Percentiles rank a stretch among this genome's conserved stretches.
phyloP scores from a whole-genome alignment of 768 basidiomycete species.

The Sarcomyxa edulis region DNA sequence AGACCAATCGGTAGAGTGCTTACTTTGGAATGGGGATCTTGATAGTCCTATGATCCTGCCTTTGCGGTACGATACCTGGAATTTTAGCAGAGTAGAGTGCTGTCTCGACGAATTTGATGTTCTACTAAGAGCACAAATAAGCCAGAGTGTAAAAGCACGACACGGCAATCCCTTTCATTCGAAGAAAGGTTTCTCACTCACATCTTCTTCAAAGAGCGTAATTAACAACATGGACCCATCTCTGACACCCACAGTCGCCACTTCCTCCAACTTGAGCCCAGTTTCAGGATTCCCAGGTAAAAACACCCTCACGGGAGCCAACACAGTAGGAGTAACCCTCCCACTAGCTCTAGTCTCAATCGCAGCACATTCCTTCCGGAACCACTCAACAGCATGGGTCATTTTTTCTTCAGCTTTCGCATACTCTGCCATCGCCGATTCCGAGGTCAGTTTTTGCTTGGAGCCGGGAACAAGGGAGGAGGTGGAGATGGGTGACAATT shows the following conservation, averaged over 20 bases:
- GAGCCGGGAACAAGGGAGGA: constrained; percentile 64
- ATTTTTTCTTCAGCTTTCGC: constrained; percentile 60
- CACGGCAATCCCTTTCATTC: too few relatives aligned
- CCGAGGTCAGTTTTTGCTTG: constrained; percentile 50
- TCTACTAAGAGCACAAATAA: constrained; percentile 44
- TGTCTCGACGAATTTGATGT: constrained; percentile 67
- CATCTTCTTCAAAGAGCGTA: constrained; percentile 75
- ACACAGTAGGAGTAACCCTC: constrained; percentile 67
- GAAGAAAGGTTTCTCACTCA: constrained; percentile 30
- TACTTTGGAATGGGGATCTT: constrained; percentile 81
- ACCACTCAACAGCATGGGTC: constrained; percentile 63
- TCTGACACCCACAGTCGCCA: constrained; percentile 77
- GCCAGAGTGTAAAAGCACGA: too few relatives aligned
- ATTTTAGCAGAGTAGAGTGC: constrained; percentile 74
- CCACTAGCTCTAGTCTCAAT: constrained; percentile 71
- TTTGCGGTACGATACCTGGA: constrained; percentile 68
- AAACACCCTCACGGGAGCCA: constrained; percentile 62
- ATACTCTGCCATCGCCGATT: constrained; percentile 54
- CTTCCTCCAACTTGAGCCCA: constrained; percentile 58
- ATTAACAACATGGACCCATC: constrained; percentile 72
- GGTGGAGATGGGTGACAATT: constrained; percentile 45
- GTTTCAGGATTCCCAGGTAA: constrained; percentile 25
- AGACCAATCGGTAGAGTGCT: constrained; percentile 9
- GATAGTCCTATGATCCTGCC: constrained; percentile 64
- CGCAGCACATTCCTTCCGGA: constrained; percentile 69